These are phyloP conservation scores for Solioccasus polychromus DNA, from an alignment of 768 basidiomycete genomes.

Conservation along the genomic window DNA sequence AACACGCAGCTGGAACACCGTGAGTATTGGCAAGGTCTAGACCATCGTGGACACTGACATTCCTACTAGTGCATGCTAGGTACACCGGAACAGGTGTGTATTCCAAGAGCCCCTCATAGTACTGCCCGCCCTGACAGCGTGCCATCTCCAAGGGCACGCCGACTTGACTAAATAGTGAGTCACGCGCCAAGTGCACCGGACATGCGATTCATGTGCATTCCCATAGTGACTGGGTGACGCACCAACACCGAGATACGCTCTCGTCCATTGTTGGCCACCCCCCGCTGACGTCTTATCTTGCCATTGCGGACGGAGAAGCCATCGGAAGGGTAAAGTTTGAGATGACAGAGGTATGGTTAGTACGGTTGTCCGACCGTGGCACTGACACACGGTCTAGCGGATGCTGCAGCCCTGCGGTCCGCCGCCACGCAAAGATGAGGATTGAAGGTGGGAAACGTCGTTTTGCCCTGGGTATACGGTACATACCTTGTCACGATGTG, in stretches of 20 bases:
- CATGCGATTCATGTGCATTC: conserved; percentile 11
- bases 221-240: conserved; percentile 91
- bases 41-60: conserved; percentile 6
- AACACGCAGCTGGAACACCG: conserved; percentile 95
- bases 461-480: not conserved
- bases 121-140: conserved; percentile 8
- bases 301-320: conserved; percentile 94
- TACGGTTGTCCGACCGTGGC: conserved; percentile 10
- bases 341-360: conserved; percentile 78
- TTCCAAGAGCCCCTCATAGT: not conserved
- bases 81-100: conserved; percentile 90
- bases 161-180: conserved; percentile 94
- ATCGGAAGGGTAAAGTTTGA: conserved; percentile 88
- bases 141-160: conserved; percentile 68
- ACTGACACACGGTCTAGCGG: conserved; percentile 46
- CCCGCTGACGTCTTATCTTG: conserved; percentile 78
- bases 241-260: conserved; percentile 96
- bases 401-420: conserved; percentile 96
- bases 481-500: too few species aligned
- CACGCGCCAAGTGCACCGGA: not conserved
- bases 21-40: conserved; percentile 39
- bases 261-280: conserved; percentile 92
- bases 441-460: conserved; percentile 30
- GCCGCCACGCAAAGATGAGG: conserved; percentile 86
- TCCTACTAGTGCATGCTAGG: conserved; percentile 77